These are phyloP conservation scores for Corylus heterophylla DNA, from an alignment of 306 rosid genomes.

Conservation along the genomic window DNA sequence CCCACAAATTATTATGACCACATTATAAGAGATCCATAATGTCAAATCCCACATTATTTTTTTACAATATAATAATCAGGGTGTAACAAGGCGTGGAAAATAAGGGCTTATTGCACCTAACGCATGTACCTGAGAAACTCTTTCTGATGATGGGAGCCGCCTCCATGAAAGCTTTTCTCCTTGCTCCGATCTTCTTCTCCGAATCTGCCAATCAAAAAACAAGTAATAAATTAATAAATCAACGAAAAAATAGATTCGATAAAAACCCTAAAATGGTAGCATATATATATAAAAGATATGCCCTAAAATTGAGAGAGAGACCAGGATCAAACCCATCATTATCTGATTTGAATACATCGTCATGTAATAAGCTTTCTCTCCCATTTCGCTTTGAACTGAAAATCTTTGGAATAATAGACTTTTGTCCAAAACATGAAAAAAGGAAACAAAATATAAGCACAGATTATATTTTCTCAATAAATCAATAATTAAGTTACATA, in stretches of 20 bases:
- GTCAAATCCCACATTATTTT: background rate
- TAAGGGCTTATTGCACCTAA: conserved; percentile 14
- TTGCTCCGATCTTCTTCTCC: conserved; percentile 52
- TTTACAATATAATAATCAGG: background rate
- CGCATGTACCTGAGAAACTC: conserved; percentile 54
- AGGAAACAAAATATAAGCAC: background rate
- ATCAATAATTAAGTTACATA: background rate
- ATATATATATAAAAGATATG: background rate
- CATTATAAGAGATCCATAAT: background rate
- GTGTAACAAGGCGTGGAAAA: background rate
- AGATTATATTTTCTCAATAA: background rate
- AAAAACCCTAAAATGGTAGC: background rate
- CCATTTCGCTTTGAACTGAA: conserved; percentile 64
- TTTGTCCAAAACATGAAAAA: conserved; percentile 1
- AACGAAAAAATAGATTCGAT: background rate
- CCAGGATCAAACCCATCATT: conserved; percentile 48
- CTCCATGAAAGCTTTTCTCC: conserved; percentile 54
- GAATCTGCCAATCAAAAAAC: conserved; percentile 31
- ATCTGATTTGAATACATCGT: conserved; percentile 45
- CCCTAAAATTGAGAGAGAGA: conserved; percentile 1
- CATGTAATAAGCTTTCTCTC: conserved; percentile 49
- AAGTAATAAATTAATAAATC: background rate
- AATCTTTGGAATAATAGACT: conserved; percentile 79
- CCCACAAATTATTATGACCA: conserved; percentile 20
- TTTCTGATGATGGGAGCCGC: conserved; percentile 45